Conservation (phyloP, 2,329 filamentous ascomycete species). For the Colletotrichum kahawae region DNA sequence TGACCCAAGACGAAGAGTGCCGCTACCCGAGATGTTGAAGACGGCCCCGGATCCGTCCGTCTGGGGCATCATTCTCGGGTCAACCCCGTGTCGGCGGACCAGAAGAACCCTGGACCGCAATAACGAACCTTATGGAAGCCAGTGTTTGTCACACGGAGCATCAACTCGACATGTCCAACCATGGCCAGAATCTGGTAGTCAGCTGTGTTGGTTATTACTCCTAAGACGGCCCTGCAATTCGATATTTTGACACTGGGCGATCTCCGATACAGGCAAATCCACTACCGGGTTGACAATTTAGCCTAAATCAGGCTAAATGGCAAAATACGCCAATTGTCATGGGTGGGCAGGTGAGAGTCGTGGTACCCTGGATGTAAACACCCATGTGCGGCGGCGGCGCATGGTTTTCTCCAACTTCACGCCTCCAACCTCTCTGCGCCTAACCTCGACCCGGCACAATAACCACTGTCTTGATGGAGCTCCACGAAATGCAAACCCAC, state of each 20-base stretch:
- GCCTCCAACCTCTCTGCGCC: not conserved
- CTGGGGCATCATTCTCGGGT: not conserved
- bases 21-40: not conserved
- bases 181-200: not conserved
- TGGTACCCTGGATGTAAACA: not conserved
- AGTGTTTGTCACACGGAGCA: not conserved
- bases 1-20: not conserved
- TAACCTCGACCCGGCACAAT: not conserved
- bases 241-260: not conserved
- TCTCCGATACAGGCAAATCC: not conserved
- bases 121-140: not conserved
- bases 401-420: not conserved
- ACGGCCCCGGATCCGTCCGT: not conserved
- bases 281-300: slow-evolving; percentile 1
- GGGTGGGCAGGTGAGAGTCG: not conserved
- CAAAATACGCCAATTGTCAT: not conserved
- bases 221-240: not conserved
- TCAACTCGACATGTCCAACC: not conserved
- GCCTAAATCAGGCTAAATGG: slow-evolving; percentile 18
- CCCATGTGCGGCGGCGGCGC: slow-evolving; percentile 1
- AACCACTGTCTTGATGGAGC: not conserved
- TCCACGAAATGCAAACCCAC: not conserved
- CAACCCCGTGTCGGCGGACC: not conserved
- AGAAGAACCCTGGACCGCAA: not conserved
- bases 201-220: not conserved